Percentiles rank a stretch among this genome's conserved stretches.
phyloP scores from a whole-genome alignment of 805 yeast species.

The Ogataea chonburiensis region DNA sequence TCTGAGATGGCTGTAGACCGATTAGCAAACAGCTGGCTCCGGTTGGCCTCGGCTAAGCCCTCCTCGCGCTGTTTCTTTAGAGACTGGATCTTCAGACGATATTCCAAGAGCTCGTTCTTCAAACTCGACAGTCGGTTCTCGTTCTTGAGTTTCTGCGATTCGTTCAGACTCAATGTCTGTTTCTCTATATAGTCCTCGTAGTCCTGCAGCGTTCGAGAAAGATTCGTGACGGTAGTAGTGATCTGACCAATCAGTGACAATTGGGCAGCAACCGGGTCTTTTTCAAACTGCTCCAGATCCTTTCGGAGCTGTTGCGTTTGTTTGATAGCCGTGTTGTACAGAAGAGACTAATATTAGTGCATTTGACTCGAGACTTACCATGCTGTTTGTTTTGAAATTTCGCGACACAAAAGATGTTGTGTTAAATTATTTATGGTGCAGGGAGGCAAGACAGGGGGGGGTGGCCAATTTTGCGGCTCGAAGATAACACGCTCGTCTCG shows the following conservation, averaged over 20 bases:
- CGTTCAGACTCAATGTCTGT: constrained; percentile 50
- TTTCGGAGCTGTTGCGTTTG: constrained; percentile 72
- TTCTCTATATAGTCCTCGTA: constrained; percentile 43
- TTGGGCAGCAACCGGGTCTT: constrained; percentile 66
- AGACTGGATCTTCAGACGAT: constrained; percentile 49
- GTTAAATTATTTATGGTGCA: constrained; percentile 1
- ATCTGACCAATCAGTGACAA: constrained; percentile 60
- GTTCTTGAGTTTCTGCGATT: constrained; percentile 54
- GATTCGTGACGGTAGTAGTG: constrained; percentile 75
- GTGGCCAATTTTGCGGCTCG: too few relatives aligned
- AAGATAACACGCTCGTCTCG: too few relatives aligned
- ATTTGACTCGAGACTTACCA: constrained; percentile 6
- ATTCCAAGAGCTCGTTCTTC: constrained; percentile 44
- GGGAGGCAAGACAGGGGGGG: background rate
- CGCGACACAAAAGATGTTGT: constrained; percentile 10
- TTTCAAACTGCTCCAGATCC: constrained; percentile 67
- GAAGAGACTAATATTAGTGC: constrained; percentile 56
- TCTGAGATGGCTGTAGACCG: constrained; percentile 35
- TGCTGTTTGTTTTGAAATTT: constrained; percentile 8
- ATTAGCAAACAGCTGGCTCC: constrained; percentile 49
- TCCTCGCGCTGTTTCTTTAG: constrained; percentile 58
- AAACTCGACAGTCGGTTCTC: constrained; percentile 62
- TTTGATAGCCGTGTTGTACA: constrained; percentile 86
- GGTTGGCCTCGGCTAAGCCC: constrained; percentile 43
- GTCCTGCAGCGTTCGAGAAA: constrained; percentile 66